Evolutionary conservation across 805 yeast species (phyloP).

Genomic region (Wickerhamia fluorescens): DNA sequence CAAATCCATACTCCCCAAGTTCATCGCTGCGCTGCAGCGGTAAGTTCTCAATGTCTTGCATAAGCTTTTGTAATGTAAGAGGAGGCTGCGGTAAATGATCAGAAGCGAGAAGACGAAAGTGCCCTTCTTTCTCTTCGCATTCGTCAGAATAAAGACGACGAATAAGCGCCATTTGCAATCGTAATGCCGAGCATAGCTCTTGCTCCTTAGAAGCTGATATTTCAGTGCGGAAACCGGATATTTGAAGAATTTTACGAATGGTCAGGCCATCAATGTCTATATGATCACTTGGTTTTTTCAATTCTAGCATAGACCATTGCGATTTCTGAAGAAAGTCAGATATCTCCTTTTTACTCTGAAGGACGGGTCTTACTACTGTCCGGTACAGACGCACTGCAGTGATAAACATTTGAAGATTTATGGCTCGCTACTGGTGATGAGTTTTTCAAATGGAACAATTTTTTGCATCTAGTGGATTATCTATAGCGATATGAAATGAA

Average conservation of each 20-base stretch:
- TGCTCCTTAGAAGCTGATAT: conserved; percentile 18
- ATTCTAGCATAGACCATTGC: conserved; percentile 7
- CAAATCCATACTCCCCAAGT: conserved; percentile 9
- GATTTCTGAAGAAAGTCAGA: conserved; percentile 3
- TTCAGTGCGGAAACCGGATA: conserved; percentile 42
- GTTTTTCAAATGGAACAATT: too few species aligned
- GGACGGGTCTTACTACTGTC: too few species aligned
- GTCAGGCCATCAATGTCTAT: conserved; percentile 9
- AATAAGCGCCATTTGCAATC: conserved; percentile 45
- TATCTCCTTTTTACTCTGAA: conserved; percentile 1
- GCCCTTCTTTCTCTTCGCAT: conserved; percentile 7
- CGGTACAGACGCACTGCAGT: too few species aligned
- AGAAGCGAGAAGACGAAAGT: conserved; percentile 27
- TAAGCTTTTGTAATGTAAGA: conserved; percentile 13
- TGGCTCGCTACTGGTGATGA: too few species aligned
- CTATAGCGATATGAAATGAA: too few species aligned
- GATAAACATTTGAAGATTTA: too few species aligned
- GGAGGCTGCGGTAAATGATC: conserved; percentile 24
- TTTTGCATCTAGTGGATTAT: too few species aligned
- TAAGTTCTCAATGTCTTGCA: conserved; percentile 4
- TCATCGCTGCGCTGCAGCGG: conserved; percentile 3
- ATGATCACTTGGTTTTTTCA: conserved; percentile 1
- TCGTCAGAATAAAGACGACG: conserved; percentile 31
- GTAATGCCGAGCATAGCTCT: conserved; percentile 26
- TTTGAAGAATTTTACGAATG: conserved; percentile 29